Base-by-base conservation (phyloP, 176 grass and related monocot genomes). In the Avena insularis region DNA sequence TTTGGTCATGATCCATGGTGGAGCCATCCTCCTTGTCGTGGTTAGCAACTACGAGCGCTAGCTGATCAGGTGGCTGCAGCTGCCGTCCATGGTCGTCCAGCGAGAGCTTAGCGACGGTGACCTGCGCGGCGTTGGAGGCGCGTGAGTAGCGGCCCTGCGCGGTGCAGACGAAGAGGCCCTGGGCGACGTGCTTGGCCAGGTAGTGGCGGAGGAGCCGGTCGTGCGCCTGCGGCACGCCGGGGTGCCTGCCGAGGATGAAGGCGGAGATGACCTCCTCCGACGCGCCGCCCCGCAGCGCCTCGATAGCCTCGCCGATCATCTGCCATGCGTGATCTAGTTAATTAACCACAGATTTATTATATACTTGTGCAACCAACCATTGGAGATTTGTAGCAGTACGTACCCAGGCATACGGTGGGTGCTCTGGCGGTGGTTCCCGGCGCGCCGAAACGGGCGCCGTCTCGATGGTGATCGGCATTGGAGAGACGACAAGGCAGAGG, bases 251-350 rank as follows among this genome's bases (percentile, higher is more conserved):
- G 14, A 62, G 19, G 60, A 93, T 90, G 82, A 82, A 93, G 12
- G 16, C 10, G 9, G 85, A 93, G 47, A 90, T 90, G 13, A 57
- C 50, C 3, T n/a, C 62, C 91, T 77, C 82, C 46, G 72, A 1
- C 23, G 63, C 85, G 56, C 85, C 82, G 11, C 88, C 82, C 2
- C 70, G 19, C 31, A 88, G 63, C 13, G 6, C 16, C 12, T 61
- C 78, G 33, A 93, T 85, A 8, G 91, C 91, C 25, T 80, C 78
- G 13, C 54, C 82, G 36, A 93, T 90, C 91, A 93, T 93, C 88
- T 90, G 82, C 45, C 40, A 79, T 61, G 12, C 25, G 62, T 65
- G 11, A 4, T 31, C n/a, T 13, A 6, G 61, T 66, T 66, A 48
- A 31, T 31, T 31, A 1, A 31, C 29, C 29, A 31, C 29, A 31